phyloP scores from a whole-genome alignment of 1,284 basidiomycete species.

The Sanguinoderma infundibulare region DNA sequence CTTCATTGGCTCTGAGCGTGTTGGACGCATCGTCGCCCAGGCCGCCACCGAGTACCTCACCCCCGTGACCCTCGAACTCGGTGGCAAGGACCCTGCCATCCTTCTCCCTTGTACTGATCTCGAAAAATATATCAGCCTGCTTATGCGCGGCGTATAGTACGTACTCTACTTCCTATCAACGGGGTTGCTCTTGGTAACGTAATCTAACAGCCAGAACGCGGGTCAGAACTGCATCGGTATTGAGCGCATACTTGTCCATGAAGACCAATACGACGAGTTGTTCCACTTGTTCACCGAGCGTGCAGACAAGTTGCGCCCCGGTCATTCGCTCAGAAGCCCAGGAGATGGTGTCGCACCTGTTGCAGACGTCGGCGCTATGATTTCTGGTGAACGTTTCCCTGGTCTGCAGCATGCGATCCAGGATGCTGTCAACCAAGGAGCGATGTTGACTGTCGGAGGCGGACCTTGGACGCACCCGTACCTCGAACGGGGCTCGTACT shows the following conservation, averaged over 20 bases:
- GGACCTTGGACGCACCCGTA: conserved; percentile 67
- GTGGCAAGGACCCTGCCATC: conserved; percentile 83
- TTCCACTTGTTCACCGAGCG: conserved; percentile 67
- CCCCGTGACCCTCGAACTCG: conserved; percentile 90
- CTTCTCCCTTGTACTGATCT: conserved; percentile 78
- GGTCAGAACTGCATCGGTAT: conserved; percentile 99
- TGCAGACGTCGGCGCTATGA: conserved; percentile 82
- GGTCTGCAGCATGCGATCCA: conserved; percentile 75
- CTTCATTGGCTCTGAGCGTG: conserved; percentile 92
- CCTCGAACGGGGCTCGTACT: conserved; percentile 77
- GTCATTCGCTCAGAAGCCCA: conserved; percentile 66
- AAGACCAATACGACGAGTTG: conserved; percentile 75
- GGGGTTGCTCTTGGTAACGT: conserved; percentile 6
- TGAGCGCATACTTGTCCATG: conserved; percentile 89
- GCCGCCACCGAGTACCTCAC: conserved; percentile 88
- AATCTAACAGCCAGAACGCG: conserved; percentile 71
- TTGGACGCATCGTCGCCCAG: conserved; percentile 85
- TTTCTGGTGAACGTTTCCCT: conserved; percentile 62
- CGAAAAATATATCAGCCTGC: conserved; percentile 68
- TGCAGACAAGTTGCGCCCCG: conserved; percentile 69
- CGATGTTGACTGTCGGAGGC: conserved; percentile 72
- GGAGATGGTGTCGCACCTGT: conserved; percentile 73
- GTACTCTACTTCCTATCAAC: conserved; percentile 36
- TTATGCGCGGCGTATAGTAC: conserved; percentile 90
- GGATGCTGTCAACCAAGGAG: conserved; percentile 77